Evolutionary conservation across 164 flowering plant genomes (phyloP).

Genomic region (Vitis vinifera): ASM3070453v1 NC_081820.1:18419001-18419500

Average conservation of each 20-base stretch:
- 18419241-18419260: background rate
- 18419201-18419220: slow-evolving; percentile 32
- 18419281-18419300: slow-evolving; percentile 17
- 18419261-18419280: background rate
- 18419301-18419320: slow-evolving; percentile 27
- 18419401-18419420: slow-evolving; percentile 9
- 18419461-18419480: slow-evolving; percentile 44
- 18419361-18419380: slow-evolving; percentile 9
- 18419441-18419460: slow-evolving; percentile 17
- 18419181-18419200: slow-evolving; percentile 25
- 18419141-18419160: background rate
- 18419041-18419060: slow-evolving; percentile 19
- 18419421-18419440: background rate
- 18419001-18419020: slow-evolving; percentile 15
- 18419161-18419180: slow-evolving; percentile 33
- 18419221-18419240: slow-evolving; percentile 11
- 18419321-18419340: background rate
- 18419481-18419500: slow-evolving; percentile 48
- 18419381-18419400: slow-evolving; percentile 9
- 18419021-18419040: slow-evolving; percentile 23
- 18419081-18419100: background rate
- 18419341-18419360: slow-evolving; percentile 11
- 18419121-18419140: slow-evolving; percentile 14
- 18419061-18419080: background rate
- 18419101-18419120: slow-evolving; percentile 12